phyloP scores from a whole-genome alignment of 2,329 filamentous ascomycete species.

The Didymella lethalis region DNA sequence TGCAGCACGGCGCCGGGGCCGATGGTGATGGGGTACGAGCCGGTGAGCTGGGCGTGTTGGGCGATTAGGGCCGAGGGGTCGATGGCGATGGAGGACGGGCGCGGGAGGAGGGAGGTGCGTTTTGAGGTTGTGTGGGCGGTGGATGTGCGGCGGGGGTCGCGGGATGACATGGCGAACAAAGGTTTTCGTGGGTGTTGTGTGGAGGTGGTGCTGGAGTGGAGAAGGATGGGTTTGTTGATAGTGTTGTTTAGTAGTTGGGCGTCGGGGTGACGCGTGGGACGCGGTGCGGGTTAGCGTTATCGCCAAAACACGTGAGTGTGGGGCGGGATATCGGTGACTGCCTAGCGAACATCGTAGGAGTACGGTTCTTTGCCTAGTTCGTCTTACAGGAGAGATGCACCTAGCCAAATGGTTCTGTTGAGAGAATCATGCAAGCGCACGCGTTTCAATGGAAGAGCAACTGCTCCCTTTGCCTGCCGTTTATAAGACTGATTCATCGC shows the following conservation, averaged over 20 bases:
- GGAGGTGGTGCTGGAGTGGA: too few species aligned
- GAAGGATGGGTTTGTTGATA: too few species aligned
- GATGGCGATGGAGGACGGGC: constrained; percentile 51
- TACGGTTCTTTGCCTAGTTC: too few species aligned
- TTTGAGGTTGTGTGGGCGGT: constrained; percentile 36
- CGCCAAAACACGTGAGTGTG: constrained; percentile 13
- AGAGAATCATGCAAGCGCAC: too few species aligned
- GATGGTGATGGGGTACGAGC: constrained; percentile 80
- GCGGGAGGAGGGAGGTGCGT: constrained; percentile 49
- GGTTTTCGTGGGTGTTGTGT: too few species aligned
- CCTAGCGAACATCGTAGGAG: background rate
- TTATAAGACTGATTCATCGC: background rate
- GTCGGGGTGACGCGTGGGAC: background rate
- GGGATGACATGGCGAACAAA: constrained; percentile 28
- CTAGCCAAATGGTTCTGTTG: too few species aligned
- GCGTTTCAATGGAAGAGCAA: too few species aligned
- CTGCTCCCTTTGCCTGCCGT: too few species aligned
- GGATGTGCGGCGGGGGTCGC: constrained; percentile 40
- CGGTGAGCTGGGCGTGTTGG: constrained; percentile 62
- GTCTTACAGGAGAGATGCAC: too few species aligned
- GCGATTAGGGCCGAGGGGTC: constrained; percentile 59
- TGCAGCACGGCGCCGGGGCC: constrained; percentile 83
- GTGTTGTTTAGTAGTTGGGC: too few species aligned
- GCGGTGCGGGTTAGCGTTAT: constrained; percentile 6
- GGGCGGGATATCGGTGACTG: too few species aligned